These are phyloP conservation scores for Leptographium procerum DNA, from an alignment of 2,329 filamentous ascomycete genomes.

Conservation along the genomic window DNA sequence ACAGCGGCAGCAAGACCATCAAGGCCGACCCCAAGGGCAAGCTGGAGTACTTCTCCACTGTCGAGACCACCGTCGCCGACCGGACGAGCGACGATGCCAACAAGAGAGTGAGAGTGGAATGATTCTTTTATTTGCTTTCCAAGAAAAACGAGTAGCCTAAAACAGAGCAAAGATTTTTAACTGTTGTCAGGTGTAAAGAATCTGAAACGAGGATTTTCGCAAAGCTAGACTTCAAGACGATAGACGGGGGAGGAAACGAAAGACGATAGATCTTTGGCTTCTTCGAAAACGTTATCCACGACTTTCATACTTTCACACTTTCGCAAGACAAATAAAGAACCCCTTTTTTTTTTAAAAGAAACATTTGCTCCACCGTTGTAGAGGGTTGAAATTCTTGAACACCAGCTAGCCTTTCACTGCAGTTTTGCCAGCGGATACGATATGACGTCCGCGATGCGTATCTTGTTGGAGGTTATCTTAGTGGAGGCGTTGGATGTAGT, in stretches of 20 bases:
- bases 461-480: neutral
- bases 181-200: neutral
- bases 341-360: neutral
- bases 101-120: slow-evolving; percentile 4
- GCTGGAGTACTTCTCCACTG: slow-evolving; percentile 33
- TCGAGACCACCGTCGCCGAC: slow-evolving; percentile 21
- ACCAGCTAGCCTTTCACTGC: too few species aligned
- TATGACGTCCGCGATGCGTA: neutral
- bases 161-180: neutral
- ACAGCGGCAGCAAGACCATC: slow-evolving; percentile 34
- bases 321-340: neutral
- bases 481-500: too few species aligned
- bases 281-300: neutral
- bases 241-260: neutral
- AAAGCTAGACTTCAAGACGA: neutral
- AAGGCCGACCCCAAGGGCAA: slow-evolving; percentile 40
- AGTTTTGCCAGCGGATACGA: too few species aligned
- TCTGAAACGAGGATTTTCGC: neutral
- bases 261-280: neutral
- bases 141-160: neutral
- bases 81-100: slow-evolving; percentile 11
- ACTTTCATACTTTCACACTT: too few species aligned
- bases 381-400: too few species aligned
- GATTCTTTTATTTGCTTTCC: neutral
- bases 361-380: neutral